Percentiles rank a stretch among this genome's conserved stretches.
phyloP scores from a whole-genome alignment of 75 land plant species.

The Pinus tabuliformis region DNA sequence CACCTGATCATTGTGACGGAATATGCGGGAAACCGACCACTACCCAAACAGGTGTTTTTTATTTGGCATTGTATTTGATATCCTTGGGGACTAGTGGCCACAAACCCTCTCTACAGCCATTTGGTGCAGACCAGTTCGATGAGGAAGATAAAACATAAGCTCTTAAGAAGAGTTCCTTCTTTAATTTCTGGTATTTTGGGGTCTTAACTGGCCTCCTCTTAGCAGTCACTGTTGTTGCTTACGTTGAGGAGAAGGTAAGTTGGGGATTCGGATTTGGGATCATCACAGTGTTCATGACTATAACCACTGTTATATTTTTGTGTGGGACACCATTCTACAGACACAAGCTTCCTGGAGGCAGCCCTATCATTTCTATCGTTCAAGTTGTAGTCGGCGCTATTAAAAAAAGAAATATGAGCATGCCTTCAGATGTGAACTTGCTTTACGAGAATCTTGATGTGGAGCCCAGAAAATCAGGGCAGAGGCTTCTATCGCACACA shows the following conservation, averaged over 20 bases:
- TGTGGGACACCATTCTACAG: slow-evolving; percentile 25
- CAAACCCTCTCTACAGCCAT: slow-evolving; percentile 45
- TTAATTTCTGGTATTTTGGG: slow-evolving; percentile 32
- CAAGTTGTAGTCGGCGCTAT: slow-evolving; percentile 26
- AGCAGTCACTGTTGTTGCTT: slow-evolving; percentile 22
- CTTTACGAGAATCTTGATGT: slow-evolving; percentile 39
- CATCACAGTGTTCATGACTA: slow-evolving; percentile 14
- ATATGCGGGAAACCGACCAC: slow-evolving; percentile 15
- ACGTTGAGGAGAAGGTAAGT: slow-evolving; percentile 27
- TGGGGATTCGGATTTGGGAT: slow-evolving; percentile 47
- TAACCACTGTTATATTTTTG: slow-evolving; percentile 12
- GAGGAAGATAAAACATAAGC: slow-evolving; percentile 39
- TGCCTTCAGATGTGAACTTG: slow-evolving; percentile 24
- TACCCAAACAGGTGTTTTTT: slow-evolving; percentile 55
- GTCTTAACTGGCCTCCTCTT: slow-evolving; percentile 6
- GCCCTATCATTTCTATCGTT: slow-evolving; percentile 28
- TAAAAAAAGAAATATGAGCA: slow-evolving; percentile 8
- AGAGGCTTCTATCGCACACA: not conserved
- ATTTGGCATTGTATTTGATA: slow-evolving; percentile 58
- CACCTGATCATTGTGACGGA: slow-evolving; percentile 8
- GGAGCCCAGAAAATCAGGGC: not conserved
- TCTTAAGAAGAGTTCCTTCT: slow-evolving; percentile 50
- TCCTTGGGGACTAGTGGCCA: slow-evolving; percentile 43
- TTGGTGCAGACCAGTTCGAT: slow-evolving; percentile 77
- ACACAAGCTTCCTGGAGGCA: slow-evolving; percentile 26